Evolutionary conservation across 257 asterid species (phyloP).

Genomic region (Solanum stenotomum): DNA sequence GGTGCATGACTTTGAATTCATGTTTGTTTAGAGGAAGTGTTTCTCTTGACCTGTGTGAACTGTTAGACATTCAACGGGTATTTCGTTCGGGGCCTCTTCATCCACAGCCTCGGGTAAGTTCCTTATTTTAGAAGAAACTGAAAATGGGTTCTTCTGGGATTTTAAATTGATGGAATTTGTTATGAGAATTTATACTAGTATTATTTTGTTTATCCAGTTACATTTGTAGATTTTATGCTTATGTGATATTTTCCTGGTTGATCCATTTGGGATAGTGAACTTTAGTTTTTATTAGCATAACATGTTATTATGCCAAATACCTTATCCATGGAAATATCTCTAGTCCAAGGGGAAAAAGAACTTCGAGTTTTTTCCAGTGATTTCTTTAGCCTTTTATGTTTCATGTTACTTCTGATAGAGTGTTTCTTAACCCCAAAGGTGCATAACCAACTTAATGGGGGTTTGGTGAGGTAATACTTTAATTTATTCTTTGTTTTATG

Average conservation of each 20-base stretch:
- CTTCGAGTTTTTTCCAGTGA: background rate
- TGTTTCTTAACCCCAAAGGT: background rate
- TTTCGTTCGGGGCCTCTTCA: slow-evolving; percentile 83
- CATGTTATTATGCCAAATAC: background rate
- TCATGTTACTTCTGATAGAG: background rate
- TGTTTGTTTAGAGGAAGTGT: slow-evolving; percentile 13
- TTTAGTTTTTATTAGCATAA: background rate
- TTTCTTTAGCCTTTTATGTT: background rate
- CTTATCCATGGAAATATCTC: background rate
- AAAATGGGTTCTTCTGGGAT: background rate
- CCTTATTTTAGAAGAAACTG: background rate
- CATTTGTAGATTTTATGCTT: background rate
- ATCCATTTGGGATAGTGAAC: background rate
- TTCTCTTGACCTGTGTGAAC: slow-evolving; percentile 28
- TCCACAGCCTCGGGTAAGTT: slow-evolving; percentile 87
- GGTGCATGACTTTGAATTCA: background rate
- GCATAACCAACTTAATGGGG: background rate
- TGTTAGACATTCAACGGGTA: slow-evolving; percentile 70
- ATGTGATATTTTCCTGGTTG: background rate
- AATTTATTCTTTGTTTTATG: background rate
- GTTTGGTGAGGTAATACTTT: background rate
- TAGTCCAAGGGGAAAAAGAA: background rate
- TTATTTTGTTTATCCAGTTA: background rate
- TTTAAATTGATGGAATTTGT: background rate
- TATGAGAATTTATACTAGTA: background rate